These are phyloP conservation scores for Ceriops decandra DNA, from an alignment of 345 rosid species.

Conservation along the genomic window DNA sequence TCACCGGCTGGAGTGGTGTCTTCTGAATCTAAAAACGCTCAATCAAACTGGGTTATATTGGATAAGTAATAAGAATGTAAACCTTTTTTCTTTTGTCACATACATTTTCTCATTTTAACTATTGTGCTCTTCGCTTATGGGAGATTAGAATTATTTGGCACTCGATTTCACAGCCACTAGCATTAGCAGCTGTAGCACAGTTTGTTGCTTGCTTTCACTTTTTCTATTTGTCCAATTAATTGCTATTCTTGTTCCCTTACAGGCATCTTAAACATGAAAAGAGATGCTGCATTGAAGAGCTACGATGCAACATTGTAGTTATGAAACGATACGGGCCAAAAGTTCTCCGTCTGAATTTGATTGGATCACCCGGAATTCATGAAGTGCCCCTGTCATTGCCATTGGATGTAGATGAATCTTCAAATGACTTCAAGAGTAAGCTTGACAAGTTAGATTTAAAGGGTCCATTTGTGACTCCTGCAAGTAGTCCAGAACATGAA, in stretches of 20 bases:
- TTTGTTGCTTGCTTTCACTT: not conserved
- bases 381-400: conserved; percentile 35
- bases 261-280: conserved; percentile 84
- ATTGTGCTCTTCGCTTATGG: not conserved
- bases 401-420: conserved; percentile 44
- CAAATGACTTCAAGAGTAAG: conserved; percentile 26
- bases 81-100: conserved; percentile 12
- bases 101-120: conserved; percentile 6
- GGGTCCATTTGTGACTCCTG: conserved; percentile 65
- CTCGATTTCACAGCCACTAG: not conserved
- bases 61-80: conserved; percentile 61
- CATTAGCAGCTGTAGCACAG: too few relatives aligned
- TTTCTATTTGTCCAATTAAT: conserved; percentile 5
- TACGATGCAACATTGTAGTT: conserved; percentile 91
- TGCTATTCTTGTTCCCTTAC: conserved; percentile 15
- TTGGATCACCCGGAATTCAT: conserved; percentile 48
- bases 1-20: conserved; percentile 80
- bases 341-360: conserved; percentile 89
- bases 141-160: not conserved
- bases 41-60: conserved; percentile 86
- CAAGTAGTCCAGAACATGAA: conserved; percentile 91
- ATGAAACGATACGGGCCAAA: conserved; percentile 84
- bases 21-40: conserved; percentile 67
- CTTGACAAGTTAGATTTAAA: conserved; percentile 31
- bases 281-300: conserved; percentile 80